Evolutionary conservation across 371 early-diverging fungal species (phyloP).

Genomic region (Globomyces sp.): DNA sequence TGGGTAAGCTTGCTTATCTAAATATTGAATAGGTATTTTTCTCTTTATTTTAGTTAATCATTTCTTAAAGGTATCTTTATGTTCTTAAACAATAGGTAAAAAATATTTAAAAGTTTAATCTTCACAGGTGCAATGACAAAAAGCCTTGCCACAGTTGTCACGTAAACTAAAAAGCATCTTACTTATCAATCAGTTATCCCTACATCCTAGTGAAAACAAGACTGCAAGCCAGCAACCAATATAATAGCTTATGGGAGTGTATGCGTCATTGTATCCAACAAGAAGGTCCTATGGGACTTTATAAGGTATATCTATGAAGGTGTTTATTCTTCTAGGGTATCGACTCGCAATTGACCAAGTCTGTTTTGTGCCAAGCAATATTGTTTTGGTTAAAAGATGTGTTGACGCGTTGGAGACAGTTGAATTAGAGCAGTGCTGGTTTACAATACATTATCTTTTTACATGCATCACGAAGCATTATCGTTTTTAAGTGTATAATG

Average conservation of each 20-base stretch:
- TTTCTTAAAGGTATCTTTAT: too few relatives aligned
- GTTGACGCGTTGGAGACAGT: not conserved
- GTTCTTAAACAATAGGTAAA: too few relatives aligned
- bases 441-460: too few relatives aligned
- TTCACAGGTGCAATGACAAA: constrained; percentile 83
- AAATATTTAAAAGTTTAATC: constrained; percentile 29
- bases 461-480: too few relatives aligned
- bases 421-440: not conserved
- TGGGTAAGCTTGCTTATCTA: constrained; percentile 42
- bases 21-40: constrained; percentile 36
- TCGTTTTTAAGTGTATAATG: too few relatives aligned
- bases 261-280: constrained; percentile 68
- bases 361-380: constrained; percentile 64
- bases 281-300: constrained; percentile 33
- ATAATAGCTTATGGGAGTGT: constrained; percentile 60
- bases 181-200: constrained; percentile 56
- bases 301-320: constrained; percentile 66
- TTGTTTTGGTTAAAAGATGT: constrained; percentile 14
- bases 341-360: constrained; percentile 90
- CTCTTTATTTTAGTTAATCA: too few relatives aligned
- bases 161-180: not conserved
- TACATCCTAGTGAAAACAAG: constrained; percentile 95
- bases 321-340: constrained; percentile 77
- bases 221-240: constrained; percentile 52
- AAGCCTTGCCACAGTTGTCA: constrained; percentile 64